phyloP scores from a whole-genome alignment of 1,139 yeast genomes.

The Pichia sp. region DNA sequence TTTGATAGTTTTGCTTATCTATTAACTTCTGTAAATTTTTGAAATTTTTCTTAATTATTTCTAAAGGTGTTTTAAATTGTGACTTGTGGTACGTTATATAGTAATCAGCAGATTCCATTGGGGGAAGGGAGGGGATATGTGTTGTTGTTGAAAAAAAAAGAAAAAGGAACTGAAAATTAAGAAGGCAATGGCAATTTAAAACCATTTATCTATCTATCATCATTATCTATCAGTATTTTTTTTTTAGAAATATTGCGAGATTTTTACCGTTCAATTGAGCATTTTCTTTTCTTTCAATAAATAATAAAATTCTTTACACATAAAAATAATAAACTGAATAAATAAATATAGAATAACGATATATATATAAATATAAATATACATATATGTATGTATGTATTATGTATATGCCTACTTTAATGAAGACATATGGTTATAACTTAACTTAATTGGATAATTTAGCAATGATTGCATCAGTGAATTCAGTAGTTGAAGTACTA shows the following conservation, averaged over 20 bases:
- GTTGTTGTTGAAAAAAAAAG: neutral
- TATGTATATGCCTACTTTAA: no score
- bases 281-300: neutral
- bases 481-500: constrained; percentile 79
- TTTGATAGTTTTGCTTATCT: constrained; percentile 46
- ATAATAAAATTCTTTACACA: neutral
- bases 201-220: no score
- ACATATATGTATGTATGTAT: no score
- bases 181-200: no score
- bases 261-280: no score
- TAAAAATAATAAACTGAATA: neutral
- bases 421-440: no score
- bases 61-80: constrained; percentile 57
- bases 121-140: no score
- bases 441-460: constrained; percentile 36
- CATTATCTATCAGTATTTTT: no score
- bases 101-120: constrained; percentile 10
- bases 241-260: no score
- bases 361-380: no score
- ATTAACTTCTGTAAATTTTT: constrained; percentile 49
- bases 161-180: no score
- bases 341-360: neutral
- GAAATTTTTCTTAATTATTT: constrained; percentile 52
- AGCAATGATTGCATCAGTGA: constrained; percentile 76
- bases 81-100: constrained; percentile 18